phyloP scores from a whole-genome alignment of 2,329 filamentous ascomycete species.

The Claviceps humidiphila region DNA sequence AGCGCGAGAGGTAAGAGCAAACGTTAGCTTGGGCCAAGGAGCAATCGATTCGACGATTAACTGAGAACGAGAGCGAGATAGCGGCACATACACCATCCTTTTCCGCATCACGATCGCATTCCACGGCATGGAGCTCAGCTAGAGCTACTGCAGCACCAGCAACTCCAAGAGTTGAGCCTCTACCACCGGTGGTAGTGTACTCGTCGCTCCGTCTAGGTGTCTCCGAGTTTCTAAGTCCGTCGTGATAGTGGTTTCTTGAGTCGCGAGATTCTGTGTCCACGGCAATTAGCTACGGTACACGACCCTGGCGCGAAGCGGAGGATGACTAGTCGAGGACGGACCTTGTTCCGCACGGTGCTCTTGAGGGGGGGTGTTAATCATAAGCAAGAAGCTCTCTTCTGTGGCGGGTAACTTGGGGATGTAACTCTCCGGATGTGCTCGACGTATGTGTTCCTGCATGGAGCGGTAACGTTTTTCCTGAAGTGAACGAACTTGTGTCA shows the following conservation, averaged over 20 bases:
- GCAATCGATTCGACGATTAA: slow-evolving; percentile 12
- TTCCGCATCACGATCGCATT: slow-evolving; percentile 64
- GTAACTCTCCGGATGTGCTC: slow-evolving; percentile 93
- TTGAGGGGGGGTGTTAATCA: slow-evolving; percentile 82
- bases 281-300: neutral
- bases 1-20: neutral
- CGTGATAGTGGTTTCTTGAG: slow-evolving; percentile 41
- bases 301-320: slow-evolving; percentile 12
- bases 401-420: slow-evolving; percentile 96
- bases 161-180: slow-evolving; percentile 38
- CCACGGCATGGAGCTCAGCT: slow-evolving; percentile 68
- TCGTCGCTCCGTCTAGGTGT: slow-evolving; percentile 61
- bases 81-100: slow-evolving; percentile 54
- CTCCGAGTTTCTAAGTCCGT: slow-evolving; percentile 52
- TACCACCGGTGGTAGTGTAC: slow-evolving; percentile 36
- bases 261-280: slow-evolving; percentile 34
- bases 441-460: slow-evolving; percentile 98
- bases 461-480: slow-evolving; percentile 94
- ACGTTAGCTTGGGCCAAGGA: slow-evolving; percentile 1
- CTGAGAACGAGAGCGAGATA: slow-evolving; percentile 12
- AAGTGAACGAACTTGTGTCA: neutral
- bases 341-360: slow-evolving; percentile 39
- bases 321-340: slow-evolving; percentile 19
- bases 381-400: slow-evolving; percentile 91
- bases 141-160: slow-evolving; percentile 70